Conservation (phyloP, 2,329 filamentous ascomycete genomes). For the Trichoderma polysporum region DNA sequence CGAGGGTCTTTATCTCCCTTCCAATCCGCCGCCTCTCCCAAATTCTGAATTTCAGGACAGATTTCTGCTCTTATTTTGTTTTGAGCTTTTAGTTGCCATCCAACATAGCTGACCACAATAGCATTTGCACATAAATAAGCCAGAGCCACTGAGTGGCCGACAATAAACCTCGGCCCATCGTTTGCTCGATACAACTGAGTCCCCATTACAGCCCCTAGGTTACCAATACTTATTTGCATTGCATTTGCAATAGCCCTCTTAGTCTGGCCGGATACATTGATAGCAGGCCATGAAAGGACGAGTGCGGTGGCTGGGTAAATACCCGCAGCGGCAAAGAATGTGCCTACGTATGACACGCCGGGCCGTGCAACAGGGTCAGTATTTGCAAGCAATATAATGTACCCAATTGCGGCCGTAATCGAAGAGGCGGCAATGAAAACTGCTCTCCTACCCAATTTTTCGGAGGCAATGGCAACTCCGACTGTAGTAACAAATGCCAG, state of each 20-base stretch:
- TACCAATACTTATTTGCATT: constrained; percentile 67
- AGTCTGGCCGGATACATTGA: constrained; percentile 69
- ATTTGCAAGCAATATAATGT: constrained; percentile 58
- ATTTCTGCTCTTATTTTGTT: constrained; percentile 53
- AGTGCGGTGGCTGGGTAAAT: constrained; percentile 67
- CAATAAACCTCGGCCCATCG: constrained; percentile 60
- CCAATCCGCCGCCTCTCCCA: constrained; percentile 55
- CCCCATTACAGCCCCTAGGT: constrained; percentile 65
- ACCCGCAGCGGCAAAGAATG: constrained; percentile 63
- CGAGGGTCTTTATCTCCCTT: constrained; percentile 61
- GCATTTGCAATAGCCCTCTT: constrained; percentile 68
- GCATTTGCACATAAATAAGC: constrained; percentile 57
- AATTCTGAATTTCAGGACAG: constrained; percentile 42
- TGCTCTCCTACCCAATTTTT: constrained; percentile 56
- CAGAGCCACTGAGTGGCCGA: constrained; percentile 67
- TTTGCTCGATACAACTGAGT: constrained; percentile 66
- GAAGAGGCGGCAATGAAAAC: constrained; percentile 63
- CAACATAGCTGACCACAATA: constrained; percentile 40
- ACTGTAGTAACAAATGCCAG: constrained; percentile 62
- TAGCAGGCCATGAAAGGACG: constrained; percentile 67
- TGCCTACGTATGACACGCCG: constrained; percentile 59
- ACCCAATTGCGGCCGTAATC: constrained; percentile 59
- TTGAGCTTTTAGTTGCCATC: constrained; percentile 54
- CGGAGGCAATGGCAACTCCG: constrained; percentile 58
- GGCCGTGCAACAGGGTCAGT: constrained; percentile 46